Evolutionary conservation across 1,284 basidiomycete genomes (phyloP).

Genomic region (Boletus sp.): DNA sequence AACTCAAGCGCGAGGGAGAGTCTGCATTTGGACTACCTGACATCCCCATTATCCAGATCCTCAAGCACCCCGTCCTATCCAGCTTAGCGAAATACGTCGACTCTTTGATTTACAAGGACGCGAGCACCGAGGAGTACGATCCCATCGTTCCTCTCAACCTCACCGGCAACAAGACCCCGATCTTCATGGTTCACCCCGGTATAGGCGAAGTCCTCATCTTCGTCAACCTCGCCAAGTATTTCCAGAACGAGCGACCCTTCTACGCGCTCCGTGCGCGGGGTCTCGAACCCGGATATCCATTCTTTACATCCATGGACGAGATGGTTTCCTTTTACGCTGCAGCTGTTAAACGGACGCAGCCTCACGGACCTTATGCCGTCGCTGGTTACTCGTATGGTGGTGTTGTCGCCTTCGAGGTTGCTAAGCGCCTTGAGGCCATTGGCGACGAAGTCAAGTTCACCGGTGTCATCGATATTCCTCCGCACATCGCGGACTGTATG

Average conservation of each 20-base stretch:
- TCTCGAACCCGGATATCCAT: slow-evolving; percentile 38
- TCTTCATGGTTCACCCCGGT: slow-evolving; percentile 39
- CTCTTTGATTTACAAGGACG: slow-evolving; percentile 19
- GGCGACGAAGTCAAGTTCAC: slow-evolving; percentile 39
- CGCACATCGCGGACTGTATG: slow-evolving; percentile 42
- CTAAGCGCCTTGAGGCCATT: slow-evolving; percentile 37
- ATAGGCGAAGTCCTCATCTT: slow-evolving; percentile 39
- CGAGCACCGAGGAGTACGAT: slow-evolving; percentile 26
- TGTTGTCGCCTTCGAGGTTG: slow-evolving; percentile 45
- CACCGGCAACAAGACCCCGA: slow-evolving; percentile 39
- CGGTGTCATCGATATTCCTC: slow-evolving; percentile 43
- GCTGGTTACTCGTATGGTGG: slow-evolving; percentile 51
- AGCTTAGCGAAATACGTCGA: slow-evolving; percentile 31
- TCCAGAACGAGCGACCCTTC: slow-evolving; percentile 39
- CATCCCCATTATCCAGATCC: slow-evolving; percentile 41
- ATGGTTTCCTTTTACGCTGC: slow-evolving; percentile 41
- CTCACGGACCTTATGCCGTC: slow-evolving; percentile 42
- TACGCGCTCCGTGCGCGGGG: slow-evolving; percentile 44
- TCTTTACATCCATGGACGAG: slow-evolving; percentile 39
- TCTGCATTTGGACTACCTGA: slow-evolving; percentile 34
- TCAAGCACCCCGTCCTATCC: slow-evolving; percentile 37
- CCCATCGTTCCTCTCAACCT: slow-evolving; percentile 39
- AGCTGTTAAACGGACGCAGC: slow-evolving; percentile 36
- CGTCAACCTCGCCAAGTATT: slow-evolving; percentile 40
- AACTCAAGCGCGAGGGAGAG: slow-evolving; percentile 36